Evolutionary conservation across 768 basidiomycete genomes (phyloP), one percentile per base, ranked within the genome.

Genomic region (Panaeolus papilionaceus): DNA sequence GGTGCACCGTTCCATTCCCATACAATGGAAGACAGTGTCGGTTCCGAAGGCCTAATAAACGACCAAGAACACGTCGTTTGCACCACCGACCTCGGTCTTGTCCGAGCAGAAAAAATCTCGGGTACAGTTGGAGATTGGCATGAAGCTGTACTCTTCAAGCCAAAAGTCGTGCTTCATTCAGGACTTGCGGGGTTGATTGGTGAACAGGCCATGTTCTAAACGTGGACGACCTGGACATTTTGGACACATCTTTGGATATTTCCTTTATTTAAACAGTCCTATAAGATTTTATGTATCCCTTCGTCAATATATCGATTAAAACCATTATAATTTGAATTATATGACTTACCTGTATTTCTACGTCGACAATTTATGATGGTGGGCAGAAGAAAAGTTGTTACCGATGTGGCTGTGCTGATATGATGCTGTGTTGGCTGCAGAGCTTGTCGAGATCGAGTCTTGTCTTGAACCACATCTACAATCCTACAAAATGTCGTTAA

Each of bases 401-500:
- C 54, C 26, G 54, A 58, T 58, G 54, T 58, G 54, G 54, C 54
- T 58, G 54, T 58, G 54, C 54, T 33, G 54, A 58, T 58, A 58
- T 58, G 54, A 58, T 58, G 54, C 54, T 33, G 54, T 58, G 54
- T 58, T 58, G 54, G 54, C 54, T 58, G 54, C n/a, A n/a, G n/a
- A 58, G 54, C 54, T 33, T 58, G 54, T 58, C 54, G 54, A 58
- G 54, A 58, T 58, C 28, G 54, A 58, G 54, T 58, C 54, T 58
- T 58, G 54, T 58, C 54, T 58, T 58, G 54, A 58, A 58, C 54
- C 54, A 58, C 54, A 58, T 58, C 54, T 12, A 28, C 54, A 58
- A 58, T 4, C 51, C 42, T 64, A 38, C 69, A 75, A 71, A 62
- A 98, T 98, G 96, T 90, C 95, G 69, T 85, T 98, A 74, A 96